Base-by-base conservation (phyloP, 257 asterid genomes). In the Petunia secreta region DNA sequence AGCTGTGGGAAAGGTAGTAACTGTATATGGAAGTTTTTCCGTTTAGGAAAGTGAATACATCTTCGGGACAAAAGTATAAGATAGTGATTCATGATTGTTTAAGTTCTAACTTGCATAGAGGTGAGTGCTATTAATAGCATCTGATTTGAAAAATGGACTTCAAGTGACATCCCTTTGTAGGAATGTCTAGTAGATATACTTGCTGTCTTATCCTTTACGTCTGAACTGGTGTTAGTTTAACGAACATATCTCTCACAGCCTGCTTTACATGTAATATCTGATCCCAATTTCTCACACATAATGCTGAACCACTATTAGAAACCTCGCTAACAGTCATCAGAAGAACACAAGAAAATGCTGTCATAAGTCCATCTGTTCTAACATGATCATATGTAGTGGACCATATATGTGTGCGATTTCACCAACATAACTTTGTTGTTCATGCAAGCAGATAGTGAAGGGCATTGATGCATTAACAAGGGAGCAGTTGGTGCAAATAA, bases 381-480 rank as follows among this genome's bases (percentile, higher is more conserved):
- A 71, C 25, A 71, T 7, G 43, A 2, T 46, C 58, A 14, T 64
- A 63, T 40, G 14, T 36, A 1, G 41, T 63, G 44, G 34, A 71
- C 59, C 58, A 60, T 75, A 41, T 53, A 34, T 54, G 75, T 74
- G 60, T 81, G 54, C 2, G 10, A 63, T 48, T 63, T 64, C 46
- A 34, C 10, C 66, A 37, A 75, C 48, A 77, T 48, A 48, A 55
- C 65, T 81, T 80, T 75, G 25, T 40, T 57, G 57, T 82, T 62
- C 52, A 69, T 82, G 15, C 64, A 75, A 80, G 86, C 93, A 96
- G 99, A 88, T 94, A 75, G 99, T 96, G 84, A 96, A 96, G 91
- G 98, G 97, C n/a, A 94, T 96, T 62, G 99, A 96, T 78, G 99
- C 99, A 59, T 78, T 94, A 69, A 81, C 98, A 41, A 96, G 99